phyloP scores from a whole-genome alignment of 345 rosid species.

The Populus pruinosa region DNA sequence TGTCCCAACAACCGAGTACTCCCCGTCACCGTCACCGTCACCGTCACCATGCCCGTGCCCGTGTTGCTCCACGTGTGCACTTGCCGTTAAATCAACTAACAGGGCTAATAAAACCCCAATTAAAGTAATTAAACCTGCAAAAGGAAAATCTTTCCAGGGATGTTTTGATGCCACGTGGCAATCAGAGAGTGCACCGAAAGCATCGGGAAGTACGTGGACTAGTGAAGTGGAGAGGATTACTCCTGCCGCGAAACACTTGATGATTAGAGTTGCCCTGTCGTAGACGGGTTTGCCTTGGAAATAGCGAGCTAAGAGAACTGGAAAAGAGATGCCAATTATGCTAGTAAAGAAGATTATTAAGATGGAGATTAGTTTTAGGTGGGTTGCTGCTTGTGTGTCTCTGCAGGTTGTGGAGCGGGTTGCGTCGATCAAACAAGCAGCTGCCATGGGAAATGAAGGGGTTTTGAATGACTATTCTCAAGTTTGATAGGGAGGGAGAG shows the following conservation, averaged over 20 bases:
- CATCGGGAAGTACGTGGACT: conserved; percentile 92
- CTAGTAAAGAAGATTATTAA: conserved; percentile 67
- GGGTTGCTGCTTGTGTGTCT: conserved; percentile 55
- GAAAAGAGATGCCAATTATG: conserved; percentile 61
- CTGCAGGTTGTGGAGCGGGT: conserved; percentile 58
- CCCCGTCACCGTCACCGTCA: conserved; percentile 14
- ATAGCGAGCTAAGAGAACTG: conserved; percentile 63
- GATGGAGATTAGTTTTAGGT: conserved; percentile 64
- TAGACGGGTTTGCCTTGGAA: conserved; percentile 79
- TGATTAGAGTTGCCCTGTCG: conserved; percentile 58
- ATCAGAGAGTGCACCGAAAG: conserved; percentile 64
- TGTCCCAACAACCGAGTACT: conserved; percentile 42
- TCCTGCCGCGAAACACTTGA: conserved; percentile 96
- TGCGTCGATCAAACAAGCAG: conserved; percentile 47
- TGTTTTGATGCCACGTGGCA: conserved; percentile 71
- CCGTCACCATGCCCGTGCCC: conserved; percentile 42
- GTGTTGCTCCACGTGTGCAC: conserved; percentile 56
- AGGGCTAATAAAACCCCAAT: conserved; percentile 65
- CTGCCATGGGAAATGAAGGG: conserved; percentile 26
- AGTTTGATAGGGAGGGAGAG: neutral
- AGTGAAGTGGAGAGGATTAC: conserved; percentile 91
- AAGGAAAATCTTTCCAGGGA: conserved; percentile 90
- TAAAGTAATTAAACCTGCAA: conserved; percentile 72
- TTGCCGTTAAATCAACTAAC: conserved; percentile 78
- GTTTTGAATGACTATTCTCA: neutral